Percentiles rank a stretch among this genome's conserved stretches.
Conservation (phyloP, 306 rosid species). For the Rosa lucieae region DNA sequence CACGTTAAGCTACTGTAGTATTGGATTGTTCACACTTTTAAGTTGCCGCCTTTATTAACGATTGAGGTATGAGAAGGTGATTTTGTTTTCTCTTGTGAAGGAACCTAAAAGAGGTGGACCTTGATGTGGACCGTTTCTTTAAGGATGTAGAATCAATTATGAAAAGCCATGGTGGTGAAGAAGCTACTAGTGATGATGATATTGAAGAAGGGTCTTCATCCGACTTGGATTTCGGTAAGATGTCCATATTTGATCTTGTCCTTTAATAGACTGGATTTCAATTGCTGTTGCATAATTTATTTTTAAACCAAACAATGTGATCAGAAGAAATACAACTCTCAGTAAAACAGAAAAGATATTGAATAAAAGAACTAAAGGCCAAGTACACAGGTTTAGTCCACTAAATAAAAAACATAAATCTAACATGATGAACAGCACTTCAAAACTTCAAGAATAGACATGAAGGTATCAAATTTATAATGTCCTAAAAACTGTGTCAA, state of each 20-base stretch:
- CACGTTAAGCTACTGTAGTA: neutral
- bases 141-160: slow-evolving; percentile 75
- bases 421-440: neutral
- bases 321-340: neutral
- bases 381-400: neutral
- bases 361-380: neutral
- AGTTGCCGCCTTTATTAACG: neutral
- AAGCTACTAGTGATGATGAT: slow-evolving; percentile 39
- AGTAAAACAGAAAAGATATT: neutral
- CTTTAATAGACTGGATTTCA: neutral
- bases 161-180: slow-evolving; percentile 52
- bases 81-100: slow-evolving; percentile 46
- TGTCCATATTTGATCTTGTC: neutral
- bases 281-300: neutral
- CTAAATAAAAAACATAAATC: neutral
- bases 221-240: slow-evolving; percentile 78
- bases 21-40: neutral
- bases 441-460: neutral
- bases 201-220: slow-evolving; percentile 72
- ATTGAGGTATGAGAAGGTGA: slow-evolving; percentile 5
- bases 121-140: slow-evolving; percentile 69
- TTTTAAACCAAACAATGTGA: neutral
- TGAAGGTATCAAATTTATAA: neutral
- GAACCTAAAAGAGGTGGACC: slow-evolving; percentile 68
- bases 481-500: neutral